Percentiles rank a stretch among this genome's conserved stretches.
phyloP scores from a whole-genome alignment of 495 filamentous ascomycete genomes.

The Rhizodiscina lignyota region DNA sequence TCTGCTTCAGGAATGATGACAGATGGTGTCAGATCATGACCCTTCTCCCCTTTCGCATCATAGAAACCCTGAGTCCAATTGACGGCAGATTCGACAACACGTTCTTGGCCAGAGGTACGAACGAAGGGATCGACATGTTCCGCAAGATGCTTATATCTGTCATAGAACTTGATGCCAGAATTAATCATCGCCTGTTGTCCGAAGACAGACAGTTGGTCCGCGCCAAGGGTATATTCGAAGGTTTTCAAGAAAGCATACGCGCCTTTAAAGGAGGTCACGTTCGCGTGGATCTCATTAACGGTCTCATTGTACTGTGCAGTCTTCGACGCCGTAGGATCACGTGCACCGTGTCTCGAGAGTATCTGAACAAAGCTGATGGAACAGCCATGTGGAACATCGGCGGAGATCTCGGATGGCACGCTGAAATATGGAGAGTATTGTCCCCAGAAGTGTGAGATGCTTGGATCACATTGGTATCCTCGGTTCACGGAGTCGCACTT shows the following conservation, averaged over 20 bases:
- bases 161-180: slow-evolving; percentile 58
- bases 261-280: slow-evolving; percentile 35
- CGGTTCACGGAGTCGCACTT: slow-evolving; percentile 40
- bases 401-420: slow-evolving; percentile 43
- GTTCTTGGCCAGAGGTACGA: slow-evolving; percentile 48
- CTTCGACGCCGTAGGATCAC: slow-evolving; percentile 56
- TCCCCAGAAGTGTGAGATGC: slow-evolving; percentile 60
- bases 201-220: slow-evolving; percentile 55
- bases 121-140: slow-evolving; percentile 44
- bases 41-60: slow-evolving; percentile 33
- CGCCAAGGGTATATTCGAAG: slow-evolving; percentile 58
- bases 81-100: slow-evolving; percentile 56
- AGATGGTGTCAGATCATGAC: slow-evolving; percentile 21
- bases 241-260: slow-evolving; percentile 44
- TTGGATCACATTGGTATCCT: slow-evolving; percentile 46
- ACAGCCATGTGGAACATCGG: slow-evolving; percentile 42
- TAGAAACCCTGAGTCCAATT: slow-evolving; percentile 62
- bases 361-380: slow-evolving; percentile 60
- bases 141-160: slow-evolving; percentile 45
- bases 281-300: slow-evolving; percentile 36
- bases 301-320: slow-evolving; percentile 12
- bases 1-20: slow-evolving; percentile 46
- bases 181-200: slow-evolving; percentile 59
- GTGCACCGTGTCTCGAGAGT: slow-evolving; percentile 69
- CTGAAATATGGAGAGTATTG: slow-evolving; percentile 75